Base-by-base conservation (phyloP, 2,329 filamentous ascomycete genomes). In the Colletotrichum filicis region DNA sequence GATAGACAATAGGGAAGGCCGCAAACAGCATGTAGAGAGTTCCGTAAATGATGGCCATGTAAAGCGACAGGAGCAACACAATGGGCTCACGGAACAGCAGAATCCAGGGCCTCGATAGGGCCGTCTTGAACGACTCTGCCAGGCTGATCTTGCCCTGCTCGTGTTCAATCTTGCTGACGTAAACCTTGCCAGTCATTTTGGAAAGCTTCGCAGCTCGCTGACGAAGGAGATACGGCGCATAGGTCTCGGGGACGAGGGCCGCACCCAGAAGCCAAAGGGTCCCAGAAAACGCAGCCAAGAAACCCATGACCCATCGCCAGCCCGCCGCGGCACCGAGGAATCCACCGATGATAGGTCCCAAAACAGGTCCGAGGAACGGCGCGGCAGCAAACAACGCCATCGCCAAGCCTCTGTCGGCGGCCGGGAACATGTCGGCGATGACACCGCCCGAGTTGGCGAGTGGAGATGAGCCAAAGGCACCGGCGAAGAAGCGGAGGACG, bases 11-110 rank as follows among this genome's bases (percentile, higher is more conserved):
- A 2, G 90, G 89, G 79, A 91, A 90, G 8, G 89, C 88, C 8
- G 86, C 86, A 75, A 92, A 91, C 76, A 91, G 84, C 78, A 91
- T 85, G 78, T 91, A 91, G 2, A 91, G 81, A 5, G 89, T 88
- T 55, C 87, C 84, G 77, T 89, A 89, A 63, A 89, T 79, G 74
- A 89, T 91, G 67, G 91, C 90, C 84, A 92, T 89, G 82, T 93
- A 94, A 24, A 93, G 83, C 30, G 88, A 89, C 2, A 91, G 83
- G 4, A 93, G 82, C 12, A 92, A 79, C 26, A 94, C 92, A 76
- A 94, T 94, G 1, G 92, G 92, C 78, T 94, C 92, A 60, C 84
- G 83, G 84, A 94, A 92, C 9, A 94, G 86, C 64, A 94, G 85
- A 56, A 92, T 84, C 91, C 92, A 92, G 0, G 93, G 92, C 2